A percentile compares a stretch with the other conserved stretches of the same genome.
Evolutionary conservation across 192 early-diverging fungal genomes (phyloP).

Genomic region (Glomus cerebriforme): DNA sequence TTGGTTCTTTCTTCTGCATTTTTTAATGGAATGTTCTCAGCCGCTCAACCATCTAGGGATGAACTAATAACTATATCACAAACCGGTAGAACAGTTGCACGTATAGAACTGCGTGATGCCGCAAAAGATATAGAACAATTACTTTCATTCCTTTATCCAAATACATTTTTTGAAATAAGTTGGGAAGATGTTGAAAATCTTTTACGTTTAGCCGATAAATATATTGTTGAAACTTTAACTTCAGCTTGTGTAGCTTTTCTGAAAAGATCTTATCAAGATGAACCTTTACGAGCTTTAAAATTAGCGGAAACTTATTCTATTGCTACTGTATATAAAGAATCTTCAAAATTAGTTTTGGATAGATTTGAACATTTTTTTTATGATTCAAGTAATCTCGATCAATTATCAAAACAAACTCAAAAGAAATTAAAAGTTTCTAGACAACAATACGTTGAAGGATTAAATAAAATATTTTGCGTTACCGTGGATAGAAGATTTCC

Average conservation of each 20-base stretch:
- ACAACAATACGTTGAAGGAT: constrained; percentile 32
- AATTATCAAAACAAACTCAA: constrained; percentile 6
- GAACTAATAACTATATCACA: constrained; percentile 1
- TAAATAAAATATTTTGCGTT: constrained; percentile 23
- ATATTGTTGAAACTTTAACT: constrained; percentile 27
- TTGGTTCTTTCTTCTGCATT: constrained; percentile 3
- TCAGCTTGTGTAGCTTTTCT: constrained; percentile 25
- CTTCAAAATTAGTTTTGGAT: constrained; percentile 26
- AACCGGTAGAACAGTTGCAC: background rate
- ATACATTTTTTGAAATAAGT: constrained; percentile 29
- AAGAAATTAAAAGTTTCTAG: constrained; percentile 18
- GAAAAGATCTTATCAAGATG: constrained; percentile 18
- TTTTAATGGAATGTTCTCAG: constrained; percentile 14
- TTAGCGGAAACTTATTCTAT: constrained; percentile 29
- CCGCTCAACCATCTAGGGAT: background rate
- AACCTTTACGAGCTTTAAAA: constrained; percentile 31
- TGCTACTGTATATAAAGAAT: constrained; percentile 27
- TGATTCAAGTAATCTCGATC: background rate
- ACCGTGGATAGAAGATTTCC: constrained; percentile 28
- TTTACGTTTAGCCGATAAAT: constrained; percentile 29
- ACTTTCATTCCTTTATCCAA: constrained; percentile 30
- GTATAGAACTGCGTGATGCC: constrained; percentile 3
- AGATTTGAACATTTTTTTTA: constrained; percentile 26
- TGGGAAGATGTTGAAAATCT: constrained; percentile 24
- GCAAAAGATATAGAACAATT: constrained; percentile 23